phyloP scores from a whole-genome alignment of 208 protist genomes.

The Naegleria gruberi region DNA sequence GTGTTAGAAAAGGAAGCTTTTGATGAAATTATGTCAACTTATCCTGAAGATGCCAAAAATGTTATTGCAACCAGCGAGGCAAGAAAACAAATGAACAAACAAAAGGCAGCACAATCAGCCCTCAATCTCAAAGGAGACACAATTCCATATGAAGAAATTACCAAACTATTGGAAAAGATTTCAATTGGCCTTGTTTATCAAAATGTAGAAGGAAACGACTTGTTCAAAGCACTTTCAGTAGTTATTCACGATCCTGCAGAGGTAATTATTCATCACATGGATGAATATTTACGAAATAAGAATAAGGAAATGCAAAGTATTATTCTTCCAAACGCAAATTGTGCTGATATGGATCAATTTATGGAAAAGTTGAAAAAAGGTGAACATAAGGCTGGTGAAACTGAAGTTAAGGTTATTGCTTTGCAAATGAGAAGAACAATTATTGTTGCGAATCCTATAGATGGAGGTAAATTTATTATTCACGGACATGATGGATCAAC shows the following conservation, averaged over 20 bases:
- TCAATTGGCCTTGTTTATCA: not conserved
- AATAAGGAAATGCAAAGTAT: not conserved
- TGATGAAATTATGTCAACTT: not conserved
- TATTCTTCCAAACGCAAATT: not conserved
- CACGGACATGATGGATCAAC: not conserved
- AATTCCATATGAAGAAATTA: not conserved
- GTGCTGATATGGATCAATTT: not conserved
- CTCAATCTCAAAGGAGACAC: not conserved
- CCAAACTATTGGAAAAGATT: not conserved
- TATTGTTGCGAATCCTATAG: not conserved
- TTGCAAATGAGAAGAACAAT: not conserved
- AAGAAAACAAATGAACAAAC: not conserved
- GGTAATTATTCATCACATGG: not conserved
- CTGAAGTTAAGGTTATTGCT: not conserved
- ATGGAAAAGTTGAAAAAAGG: not conserved
- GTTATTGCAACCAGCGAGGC: not conserved
- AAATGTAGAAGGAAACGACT: not conserved
- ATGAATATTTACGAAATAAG: not conserved
- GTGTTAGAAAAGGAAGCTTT: conserved; percentile 12
- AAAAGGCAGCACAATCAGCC: not conserved
- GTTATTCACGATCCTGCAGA: not conserved
- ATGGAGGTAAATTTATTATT: not conserved
- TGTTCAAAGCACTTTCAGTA: not conserved
- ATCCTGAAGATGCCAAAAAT: not conserved
- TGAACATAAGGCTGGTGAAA: not conserved